These are phyloP conservation scores for Cytospora leucostoma DNA, from an alignment of 2,329 filamentous ascomycete genomes.

Conservation along the genomic window DNA sequence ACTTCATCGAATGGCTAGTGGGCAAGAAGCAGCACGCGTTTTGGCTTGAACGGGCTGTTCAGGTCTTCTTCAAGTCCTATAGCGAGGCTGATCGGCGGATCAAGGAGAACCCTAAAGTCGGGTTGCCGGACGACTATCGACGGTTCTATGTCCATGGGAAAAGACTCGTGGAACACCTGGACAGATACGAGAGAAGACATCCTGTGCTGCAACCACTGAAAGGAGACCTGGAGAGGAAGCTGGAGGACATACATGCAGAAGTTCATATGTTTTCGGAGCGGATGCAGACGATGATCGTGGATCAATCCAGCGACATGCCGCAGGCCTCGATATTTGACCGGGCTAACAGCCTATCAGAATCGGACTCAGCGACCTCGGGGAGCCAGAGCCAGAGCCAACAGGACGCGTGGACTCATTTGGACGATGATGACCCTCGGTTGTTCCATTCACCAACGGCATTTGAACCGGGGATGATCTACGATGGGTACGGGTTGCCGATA, in stretches of 20 bases:
- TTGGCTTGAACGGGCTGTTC: conserved; percentile 52
- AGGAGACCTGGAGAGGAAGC: conserved; percentile 38
- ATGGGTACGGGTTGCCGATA: conserved; percentile 38
- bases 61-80: conserved; percentile 52
- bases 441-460: conserved; percentile 37
- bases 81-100: conserved; percentile 48
- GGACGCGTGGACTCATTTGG: conserved; percentile 28
- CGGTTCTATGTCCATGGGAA: conserved; percentile 54
- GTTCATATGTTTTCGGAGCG: conserved; percentile 47
- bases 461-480: conserved; percentile 32
- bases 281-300: conserved; percentile 42
- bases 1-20: conserved; percentile 50
- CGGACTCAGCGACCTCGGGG: conserved; percentile 45
- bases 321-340: conserved; percentile 54
- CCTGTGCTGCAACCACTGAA: conserved; percentile 36
- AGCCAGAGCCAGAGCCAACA: conserved; percentile 38
- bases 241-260: conserved; percentile 43
- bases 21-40: conserved; percentile 44
- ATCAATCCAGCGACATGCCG: conserved; percentile 37
- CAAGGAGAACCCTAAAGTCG: conserved; percentile 42
- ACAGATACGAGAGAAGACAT: conserved; percentile 40
- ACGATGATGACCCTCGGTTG: conserved; percentile 34
- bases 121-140: conserved; percentile 55
- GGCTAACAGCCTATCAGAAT: conserved; percentile 50
- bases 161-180: conserved; percentile 46